Percentiles rank a stretch among this genome's conserved stretches.
Evolutionary conservation across 2,329 filamentous ascomycete genomes (phyloP).

Genomic region (Cryphonectria radicalis): DNA sequence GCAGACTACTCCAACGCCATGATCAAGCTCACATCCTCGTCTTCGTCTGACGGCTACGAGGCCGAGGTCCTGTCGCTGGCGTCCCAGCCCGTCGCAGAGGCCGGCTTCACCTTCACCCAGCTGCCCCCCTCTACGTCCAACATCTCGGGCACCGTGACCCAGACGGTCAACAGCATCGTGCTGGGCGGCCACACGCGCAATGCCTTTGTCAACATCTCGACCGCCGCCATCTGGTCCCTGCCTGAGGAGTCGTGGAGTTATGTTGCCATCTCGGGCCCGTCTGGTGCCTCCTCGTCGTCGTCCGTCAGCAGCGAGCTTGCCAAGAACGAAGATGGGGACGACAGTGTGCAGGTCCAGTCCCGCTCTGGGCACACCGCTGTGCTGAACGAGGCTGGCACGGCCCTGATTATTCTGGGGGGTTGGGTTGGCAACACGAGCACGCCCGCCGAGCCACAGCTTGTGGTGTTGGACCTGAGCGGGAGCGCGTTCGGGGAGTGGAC

Average conservation of each 20-base stretch:
- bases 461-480: constrained; percentile 73
- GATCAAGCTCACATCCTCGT: constrained; percentile 63
- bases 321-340: constrained; percentile 40
- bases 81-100: constrained; percentile 76
- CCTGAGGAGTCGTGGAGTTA: constrained; percentile 89
- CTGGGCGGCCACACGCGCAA: constrained; percentile 81
- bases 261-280: constrained; percentile 62
- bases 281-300: constrained; percentile 27
- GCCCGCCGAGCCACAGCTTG: constrained; percentile 81
- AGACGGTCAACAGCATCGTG: constrained; percentile 78
- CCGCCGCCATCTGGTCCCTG: constrained; percentile 82
- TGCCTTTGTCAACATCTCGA: constrained; percentile 94
- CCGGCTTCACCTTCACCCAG: constrained; percentile 82
- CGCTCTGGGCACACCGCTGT: constrained; percentile 89
- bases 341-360: constrained; percentile 63
- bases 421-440: constrained; percentile 85
- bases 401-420: constrained; percentile 81
- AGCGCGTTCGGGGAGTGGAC: constrained; percentile 72
- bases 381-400: constrained; percentile 75
- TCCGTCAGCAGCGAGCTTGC: constrained; percentile 57
- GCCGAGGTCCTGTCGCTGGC: constrained; percentile 47
- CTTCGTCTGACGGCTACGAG: constrained; percentile 38
- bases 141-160: constrained; percentile 65
- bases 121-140: constrained; percentile 73
- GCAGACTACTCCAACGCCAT: constrained; percentile 83